These are phyloP conservation scores for Geotrichum ghanense DNA, from an alignment of 805 yeast species.

Conservation along the genomic window DNA sequence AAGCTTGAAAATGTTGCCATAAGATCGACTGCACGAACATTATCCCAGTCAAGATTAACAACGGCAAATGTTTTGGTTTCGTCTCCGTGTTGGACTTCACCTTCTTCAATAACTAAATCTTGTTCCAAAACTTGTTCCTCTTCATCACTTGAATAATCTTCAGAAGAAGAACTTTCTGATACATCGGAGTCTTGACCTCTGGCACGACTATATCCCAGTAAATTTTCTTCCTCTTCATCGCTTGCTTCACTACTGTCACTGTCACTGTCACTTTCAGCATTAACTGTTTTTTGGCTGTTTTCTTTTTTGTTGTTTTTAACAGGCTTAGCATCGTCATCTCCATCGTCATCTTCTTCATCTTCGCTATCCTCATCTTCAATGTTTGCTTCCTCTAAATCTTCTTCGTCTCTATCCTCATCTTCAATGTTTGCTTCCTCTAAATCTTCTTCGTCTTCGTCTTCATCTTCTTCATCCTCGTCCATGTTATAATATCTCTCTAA, in stretches of 20 bases:
- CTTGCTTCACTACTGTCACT: not conserved
- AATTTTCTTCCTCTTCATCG: slow-evolving; percentile 2
- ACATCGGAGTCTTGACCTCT: slow-evolving; percentile 25
- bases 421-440: slow-evolving; percentile 11
- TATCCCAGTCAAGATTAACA: slow-evolving; percentile 96
- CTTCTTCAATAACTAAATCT: slow-evolving; percentile 18
- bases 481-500: slow-evolving; percentile 58
- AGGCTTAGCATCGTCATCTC: slow-evolving; percentile 7
- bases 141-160: slow-evolving; percentile 13
- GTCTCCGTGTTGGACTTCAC: slow-evolving; percentile 73
- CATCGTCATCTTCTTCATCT: slow-evolving; percentile 16
- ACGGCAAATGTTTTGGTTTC: slow-evolving; percentile 77
- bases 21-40: slow-evolving; percentile 74
- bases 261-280: slow-evolving; percentile 5
- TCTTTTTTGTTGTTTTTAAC: no score
- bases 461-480: slow-evolving; percentile 24
- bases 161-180: slow-evolving; percentile 11
- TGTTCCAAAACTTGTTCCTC: slow-evolving; percentile 13
- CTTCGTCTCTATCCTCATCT: slow-evolving; percentile 11
- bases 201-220: slow-evolving; percentile 24
- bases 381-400: slow-evolving; percentile 9
- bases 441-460: slow-evolving; percentile 14
- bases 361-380: not conserved
- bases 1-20: slow-evolving; percentile 84
- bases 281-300: no score